These are phyloP conservation scores for Sicyos baderoa DNA, from an alignment of 306 rosid genomes.

Conservation along the genomic window DNA sequence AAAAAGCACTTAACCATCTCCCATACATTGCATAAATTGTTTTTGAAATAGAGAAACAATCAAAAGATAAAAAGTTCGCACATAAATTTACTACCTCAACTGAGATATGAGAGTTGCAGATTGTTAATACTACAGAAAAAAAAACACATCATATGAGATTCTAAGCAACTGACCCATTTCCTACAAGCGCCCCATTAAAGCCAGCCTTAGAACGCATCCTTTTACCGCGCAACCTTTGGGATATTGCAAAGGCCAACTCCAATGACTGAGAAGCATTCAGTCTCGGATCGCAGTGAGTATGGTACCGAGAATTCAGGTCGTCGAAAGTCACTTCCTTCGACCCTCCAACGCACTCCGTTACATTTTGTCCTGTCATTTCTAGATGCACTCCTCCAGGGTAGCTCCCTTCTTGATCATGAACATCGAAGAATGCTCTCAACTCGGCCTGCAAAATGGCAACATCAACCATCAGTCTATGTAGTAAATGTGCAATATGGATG, in stretches of 20 bases:
- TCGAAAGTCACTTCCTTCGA: conserved; percentile 29
- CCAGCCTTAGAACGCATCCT: conserved; percentile 22
- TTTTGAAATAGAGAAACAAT: background rate
- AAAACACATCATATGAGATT: background rate
- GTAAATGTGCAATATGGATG: background rate
- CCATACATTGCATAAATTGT: background rate
- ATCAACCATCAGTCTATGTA: background rate
- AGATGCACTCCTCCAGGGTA: conserved; percentile 40
- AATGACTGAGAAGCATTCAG: conserved; percentile 41
- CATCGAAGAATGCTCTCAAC: conserved; percentile 40
- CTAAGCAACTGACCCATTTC: conserved; percentile 5
- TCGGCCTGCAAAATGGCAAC: conserved; percentile 24
- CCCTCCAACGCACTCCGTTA: conserved; percentile 39
- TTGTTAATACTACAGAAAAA: background rate
- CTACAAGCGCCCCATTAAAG: background rate
- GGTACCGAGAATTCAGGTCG: conserved; percentile 39
- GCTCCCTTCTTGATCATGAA: conserved; percentile 44
- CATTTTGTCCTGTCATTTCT: conserved; percentile 46
- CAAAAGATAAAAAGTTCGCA: background rate
- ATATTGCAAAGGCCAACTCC: conserved; percentile 34
- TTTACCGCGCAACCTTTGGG: conserved; percentile 31
- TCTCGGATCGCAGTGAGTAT: conserved; percentile 38
- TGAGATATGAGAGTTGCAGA: background rate
- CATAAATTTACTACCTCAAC: background rate
- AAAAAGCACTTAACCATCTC: background rate